Evolutionary conservation across 139 green algal species (phyloP).

Genomic region (Deuterostichococcus epilithicus): DNA sequence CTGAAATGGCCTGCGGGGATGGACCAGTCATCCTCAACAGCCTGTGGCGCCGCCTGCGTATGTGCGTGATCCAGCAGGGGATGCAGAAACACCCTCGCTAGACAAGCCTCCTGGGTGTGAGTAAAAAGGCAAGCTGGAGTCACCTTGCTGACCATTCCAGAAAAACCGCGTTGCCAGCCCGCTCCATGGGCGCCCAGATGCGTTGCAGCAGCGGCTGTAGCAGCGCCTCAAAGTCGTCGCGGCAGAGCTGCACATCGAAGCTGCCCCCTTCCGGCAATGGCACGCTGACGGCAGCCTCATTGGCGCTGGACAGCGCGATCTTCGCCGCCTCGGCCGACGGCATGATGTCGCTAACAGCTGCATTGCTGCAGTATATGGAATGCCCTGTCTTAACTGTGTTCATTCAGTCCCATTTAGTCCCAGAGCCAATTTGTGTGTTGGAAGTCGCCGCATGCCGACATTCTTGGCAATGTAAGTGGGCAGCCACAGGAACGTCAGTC

Average conservation of each 20-base stretch:
- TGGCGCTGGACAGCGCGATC: slow-evolving; percentile 14
- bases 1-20: neutral
- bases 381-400: neutral
- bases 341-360: neutral
- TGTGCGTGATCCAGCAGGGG: slow-evolving; percentile 3
- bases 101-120: slow-evolving; percentile 20
- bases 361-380: neutral
- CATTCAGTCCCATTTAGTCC: neutral
- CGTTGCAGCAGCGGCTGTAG: slow-evolving; percentile 31
- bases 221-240: slow-evolving; percentile 15
- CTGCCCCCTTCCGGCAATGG: neutral
- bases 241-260: slow-evolving; percentile 6
- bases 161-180: neutral
- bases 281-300: neutral
- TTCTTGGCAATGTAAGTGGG: neutral
- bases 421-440: neutral
- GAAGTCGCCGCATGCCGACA: neutral
- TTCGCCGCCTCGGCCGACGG: slow-evolving; percentile 38
- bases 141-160: slow-evolving; percentile 4
- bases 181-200: slow-evolving; percentile 44
- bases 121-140: neutral
- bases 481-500: neutral
- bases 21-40: too few relatives aligned
- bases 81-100: slow-evolving; percentile 2
- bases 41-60: neutral